Evolutionary conservation across 768 basidiomycete species (phyloP).

Genomic region (Gloeopeniophorella convolvens): DNA sequence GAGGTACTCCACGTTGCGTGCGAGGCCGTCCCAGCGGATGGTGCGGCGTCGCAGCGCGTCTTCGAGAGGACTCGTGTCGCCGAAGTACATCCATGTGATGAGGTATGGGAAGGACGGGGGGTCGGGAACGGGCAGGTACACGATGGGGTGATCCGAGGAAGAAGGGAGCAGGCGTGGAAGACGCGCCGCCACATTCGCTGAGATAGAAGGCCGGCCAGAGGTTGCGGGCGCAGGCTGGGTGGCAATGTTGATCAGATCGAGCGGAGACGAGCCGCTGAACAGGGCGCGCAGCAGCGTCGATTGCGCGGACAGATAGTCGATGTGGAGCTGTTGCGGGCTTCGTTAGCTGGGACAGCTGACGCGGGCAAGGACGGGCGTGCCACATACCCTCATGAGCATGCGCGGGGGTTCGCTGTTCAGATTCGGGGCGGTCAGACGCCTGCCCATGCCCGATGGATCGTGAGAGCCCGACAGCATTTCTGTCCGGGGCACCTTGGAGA

Average conservation of each 20-base stretch:
- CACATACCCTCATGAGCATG: conserved; percentile 55
- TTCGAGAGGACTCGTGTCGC: conserved; percentile 57
- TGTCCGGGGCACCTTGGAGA: conserved; percentile 7
- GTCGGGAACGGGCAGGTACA: conserved; percentile 73
- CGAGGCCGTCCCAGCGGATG: conserved; percentile 81
- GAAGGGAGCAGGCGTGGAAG: conserved; percentile 67
- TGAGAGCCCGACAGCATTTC: conserved; percentile 25
- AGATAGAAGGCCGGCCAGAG: conserved; percentile 25
- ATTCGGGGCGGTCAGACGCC: conserved; percentile 47
- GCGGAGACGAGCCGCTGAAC: conserved; percentile 58
- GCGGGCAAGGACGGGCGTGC: background rate
- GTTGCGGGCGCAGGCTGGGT: conserved; percentile 17
- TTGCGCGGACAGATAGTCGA: conserved; percentile 77
- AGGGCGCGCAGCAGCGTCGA: conserved; percentile 67
- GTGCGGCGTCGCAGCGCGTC: conserved; percentile 55
- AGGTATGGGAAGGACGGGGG: conserved; percentile 64
- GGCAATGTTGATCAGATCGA: conserved; percentile 46
- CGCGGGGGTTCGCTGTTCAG: conserved; percentile 42
- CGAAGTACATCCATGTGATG: conserved; percentile 81
- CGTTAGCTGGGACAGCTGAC: conserved; percentile 6
- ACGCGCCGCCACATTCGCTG: conserved; percentile 39
- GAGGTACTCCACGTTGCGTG: conserved; percentile 86
- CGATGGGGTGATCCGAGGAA: conserved; percentile 54
- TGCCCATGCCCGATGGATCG: conserved; percentile 38
- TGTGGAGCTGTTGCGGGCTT: conserved; percentile 51